Evolutionary conservation across 306 rosid species (phyloP), one percentile per base, ranked within the genome.

Genomic region (barrel medic (Medicago truncatula)): DNA sequence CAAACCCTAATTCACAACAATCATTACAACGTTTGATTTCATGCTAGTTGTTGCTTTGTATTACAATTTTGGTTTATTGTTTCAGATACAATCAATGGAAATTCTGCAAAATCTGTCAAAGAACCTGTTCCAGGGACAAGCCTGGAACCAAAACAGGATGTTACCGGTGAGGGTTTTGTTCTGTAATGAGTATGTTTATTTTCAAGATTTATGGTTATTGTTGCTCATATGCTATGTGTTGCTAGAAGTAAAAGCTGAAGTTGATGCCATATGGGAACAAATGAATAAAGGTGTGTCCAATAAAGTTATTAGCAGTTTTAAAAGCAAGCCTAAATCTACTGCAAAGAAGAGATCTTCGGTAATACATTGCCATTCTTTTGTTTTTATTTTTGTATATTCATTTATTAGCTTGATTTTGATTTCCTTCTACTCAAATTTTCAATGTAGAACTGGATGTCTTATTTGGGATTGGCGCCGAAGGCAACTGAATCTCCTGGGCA

Each of bases 251-350:
- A 95, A 95, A 80, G 84, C 91, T 58, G 92, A 88, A 78, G 99
- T 85, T 52, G 92, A 92, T 87, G 91, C 90, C 3, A 76, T 89
- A 91, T 95, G 97, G 99, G 93, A 86, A 86, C 88, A 85, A 80
- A 95, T 95, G 99, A 83, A 90, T 77, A 95, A 92, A 86, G 99
- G 99, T 65, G 80, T 90, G 57, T 84, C 97, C 39, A 84, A 67
- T 34, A 80, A 92, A 78, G 50, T 65, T 8, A 85, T 88, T 46
- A 86, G 74, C 62, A 78, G 70, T 80, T 75, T 88, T 75, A 83
- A 81, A 12, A 86, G 82, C 88, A 90, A 83, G 80, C 70, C 85
- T 44, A 71, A 60, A 57, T 76, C 91, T 14, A 17, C 83, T 21
- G 39, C 52, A 46, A 88, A 86, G 86, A 95, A 85, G 83, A 34